phyloP scores from a whole-genome alignment of 2,329 filamentous ascomycete genomes.

The Seiridium unicorne region DNA sequence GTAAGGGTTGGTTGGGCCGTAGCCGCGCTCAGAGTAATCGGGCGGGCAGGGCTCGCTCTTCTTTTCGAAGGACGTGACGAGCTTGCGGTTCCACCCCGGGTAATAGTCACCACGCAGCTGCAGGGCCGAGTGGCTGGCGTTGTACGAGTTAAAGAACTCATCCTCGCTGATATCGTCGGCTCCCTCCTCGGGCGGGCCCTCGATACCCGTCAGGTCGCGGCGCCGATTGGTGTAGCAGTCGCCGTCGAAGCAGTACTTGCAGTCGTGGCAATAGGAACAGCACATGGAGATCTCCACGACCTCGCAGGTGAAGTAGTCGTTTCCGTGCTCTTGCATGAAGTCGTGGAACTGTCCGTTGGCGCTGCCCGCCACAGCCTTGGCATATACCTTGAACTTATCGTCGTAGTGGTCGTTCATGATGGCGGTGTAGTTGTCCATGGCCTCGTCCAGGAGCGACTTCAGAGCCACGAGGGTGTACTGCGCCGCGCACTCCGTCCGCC shows the following conservation, averaged over 20 bases:
- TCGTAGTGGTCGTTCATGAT: slow-evolving; percentile 21
- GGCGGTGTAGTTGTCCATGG: slow-evolving; percentile 11
- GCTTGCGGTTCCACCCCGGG: background rate
- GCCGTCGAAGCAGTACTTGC: slow-evolving; percentile 3
- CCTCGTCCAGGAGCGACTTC: background rate
- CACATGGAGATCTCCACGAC: slow-evolving; percentile 9
- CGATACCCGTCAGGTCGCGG: no score
- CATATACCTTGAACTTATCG: slow-evolving; percentile 19
- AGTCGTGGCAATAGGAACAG: background rate
- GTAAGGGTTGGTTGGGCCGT: slow-evolving; percentile 4
- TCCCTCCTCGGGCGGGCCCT: no score
- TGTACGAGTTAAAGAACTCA: no score
- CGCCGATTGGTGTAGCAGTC: slow-evolving; percentile 7
- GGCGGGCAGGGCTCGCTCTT: slow-evolving; percentile 13
- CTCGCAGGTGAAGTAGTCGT: slow-evolving; percentile 16
- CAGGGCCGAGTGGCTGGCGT: no score
- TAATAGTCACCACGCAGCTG: background rate
- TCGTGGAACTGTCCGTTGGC: slow-evolving; percentile 8
- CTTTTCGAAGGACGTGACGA: background rate
- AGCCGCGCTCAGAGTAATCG: slow-evolving; percentile 13
- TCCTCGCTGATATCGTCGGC: no score
- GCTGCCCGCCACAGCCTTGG: slow-evolving; percentile 10
- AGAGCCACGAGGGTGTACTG: slow-evolving; percentile 13
- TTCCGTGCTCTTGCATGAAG: slow-evolving; percentile 17
- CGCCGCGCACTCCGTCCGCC: background rate